Base-by-base conservation (phyloP, 306 rosid species). In the Neltuma alba region DNA sequence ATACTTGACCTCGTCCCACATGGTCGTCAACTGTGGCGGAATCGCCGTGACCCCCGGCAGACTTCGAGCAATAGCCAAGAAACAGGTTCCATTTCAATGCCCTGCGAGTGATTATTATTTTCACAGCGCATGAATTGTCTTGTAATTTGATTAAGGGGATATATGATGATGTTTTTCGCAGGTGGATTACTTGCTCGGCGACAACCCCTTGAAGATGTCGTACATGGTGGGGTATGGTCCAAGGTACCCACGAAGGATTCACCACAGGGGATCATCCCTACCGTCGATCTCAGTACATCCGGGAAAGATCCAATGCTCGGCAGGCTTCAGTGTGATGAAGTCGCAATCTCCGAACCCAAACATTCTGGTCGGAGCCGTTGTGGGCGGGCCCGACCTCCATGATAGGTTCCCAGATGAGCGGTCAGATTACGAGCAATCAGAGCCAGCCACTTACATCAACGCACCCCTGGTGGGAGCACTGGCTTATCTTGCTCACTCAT, bases 201-300 rank as follows among this genome's bases (percentile, higher is more conserved):
- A 94, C 77, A 94, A 94, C 84, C 98, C 98, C 0, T 37, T 86
- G 84, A 91, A 80, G 80, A 94, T 92, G 97, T 94, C 98, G 2
- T 94, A 88, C 85, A 94, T 94, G 98, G 98, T 94, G 78, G 98
- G 98, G 60, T 92, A 92, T 75, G 98, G 98, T 8, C 77, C 89
- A 61, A 76, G 90, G 68, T 94, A 83, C 89, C 97, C 98, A 10
- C 86, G 14, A 58, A 92, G 97, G 91, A 91, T 94, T 14, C 98
- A 94, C 83, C 97, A 94, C 85, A 88, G 98, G 83, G 97, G 94
- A 2, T 87, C 97, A 80, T 94, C 98, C 0, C 88, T 92, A 0
- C 97, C 96, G 45, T 90, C 93, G 50, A 15, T 86, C 44, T 75
- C 81, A 7, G 64, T 45, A 0, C 95, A 91, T 84, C 97, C 97